Percentiles rank a stretch among this genome's conserved stretches.
Evolutionary conservation across 225 moss, liverwort and hornwort species (phyloP).

Genomic region (Climacium dendroides): DNA sequence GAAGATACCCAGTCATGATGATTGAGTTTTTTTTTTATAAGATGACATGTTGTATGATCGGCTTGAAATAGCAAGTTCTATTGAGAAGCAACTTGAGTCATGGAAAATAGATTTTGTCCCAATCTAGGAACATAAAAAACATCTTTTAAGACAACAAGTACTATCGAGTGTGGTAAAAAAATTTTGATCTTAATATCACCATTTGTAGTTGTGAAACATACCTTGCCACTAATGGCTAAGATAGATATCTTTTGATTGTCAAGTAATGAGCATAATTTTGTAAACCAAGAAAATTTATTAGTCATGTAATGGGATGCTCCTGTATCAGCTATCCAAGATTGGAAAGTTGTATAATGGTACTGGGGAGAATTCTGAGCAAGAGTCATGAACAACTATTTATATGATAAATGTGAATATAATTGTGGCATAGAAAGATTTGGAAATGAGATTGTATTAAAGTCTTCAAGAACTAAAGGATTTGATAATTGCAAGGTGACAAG

Average conservation of each 20-base stretch:
- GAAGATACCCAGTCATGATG: neutral
- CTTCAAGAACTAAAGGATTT: no score
- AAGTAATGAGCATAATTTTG: accelerated
- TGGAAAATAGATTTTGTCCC: accelerated
- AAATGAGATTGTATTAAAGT: no score
- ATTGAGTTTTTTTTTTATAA: neutral
- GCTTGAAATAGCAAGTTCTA: neutral
- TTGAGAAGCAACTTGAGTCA: neutral
- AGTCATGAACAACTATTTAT: no score
- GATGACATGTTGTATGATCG: accelerated
- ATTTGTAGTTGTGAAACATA: neutral
- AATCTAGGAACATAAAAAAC: accelerated
- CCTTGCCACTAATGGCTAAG: neutral
- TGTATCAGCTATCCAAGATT: no score
- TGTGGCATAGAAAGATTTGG: no score
- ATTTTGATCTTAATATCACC: neutral
- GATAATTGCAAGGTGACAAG: neutral
- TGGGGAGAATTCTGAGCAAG: no score
- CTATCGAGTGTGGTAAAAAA: accelerated
- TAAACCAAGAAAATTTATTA: accelerated
- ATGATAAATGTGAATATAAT: no score
- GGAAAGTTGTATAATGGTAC: no score
- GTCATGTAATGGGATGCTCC: neutral
- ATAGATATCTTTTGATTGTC: neutral
- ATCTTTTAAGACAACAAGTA: neutral